These are phyloP conservation scores for Fallopia convolvulus DNA, from an alignment of 148 eudicot species.

Conservation along the genomic window DNA sequence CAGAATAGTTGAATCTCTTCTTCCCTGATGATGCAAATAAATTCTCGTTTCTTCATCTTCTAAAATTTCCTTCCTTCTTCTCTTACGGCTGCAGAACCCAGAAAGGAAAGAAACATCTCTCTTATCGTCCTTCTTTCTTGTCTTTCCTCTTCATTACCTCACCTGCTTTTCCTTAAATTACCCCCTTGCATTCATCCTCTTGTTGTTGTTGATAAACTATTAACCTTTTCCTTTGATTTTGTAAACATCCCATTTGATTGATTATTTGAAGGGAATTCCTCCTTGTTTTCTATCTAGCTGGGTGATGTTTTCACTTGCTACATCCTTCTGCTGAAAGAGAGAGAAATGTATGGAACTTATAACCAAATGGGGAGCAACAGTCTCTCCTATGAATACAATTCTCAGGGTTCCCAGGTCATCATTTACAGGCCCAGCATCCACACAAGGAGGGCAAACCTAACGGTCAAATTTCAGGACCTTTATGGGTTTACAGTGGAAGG, in stretches of 20 bases:
- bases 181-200: not conserved
- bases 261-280: not conserved
- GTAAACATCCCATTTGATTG: not conserved
- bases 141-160: not conserved
- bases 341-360: constrained; percentile 46
- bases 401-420: constrained; percentile 39
- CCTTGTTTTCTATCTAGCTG: not conserved
- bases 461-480: constrained; percentile 86
- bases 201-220: not conserved
- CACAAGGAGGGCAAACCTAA: constrained; percentile 80
- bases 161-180: not conserved
- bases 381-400: constrained; percentile 31
- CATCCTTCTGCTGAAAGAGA: not conserved
- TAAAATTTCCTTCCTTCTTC: not conserved
- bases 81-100: not conserved
- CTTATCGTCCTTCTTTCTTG: not conserved
- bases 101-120: not conserved
- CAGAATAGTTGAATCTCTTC: not conserved
- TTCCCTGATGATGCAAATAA: not conserved
- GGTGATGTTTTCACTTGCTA: not conserved
- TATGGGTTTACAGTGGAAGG: constrained; percentile 90
- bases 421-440: constrained; percentile 87
- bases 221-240: not conserved
- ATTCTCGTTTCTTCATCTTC: not conserved
- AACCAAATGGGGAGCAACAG: constrained; percentile 36